phyloP scores from a whole-genome alignment of 1,284 basidiomycete species.

The Megacollybia platyphylla region DNA sequence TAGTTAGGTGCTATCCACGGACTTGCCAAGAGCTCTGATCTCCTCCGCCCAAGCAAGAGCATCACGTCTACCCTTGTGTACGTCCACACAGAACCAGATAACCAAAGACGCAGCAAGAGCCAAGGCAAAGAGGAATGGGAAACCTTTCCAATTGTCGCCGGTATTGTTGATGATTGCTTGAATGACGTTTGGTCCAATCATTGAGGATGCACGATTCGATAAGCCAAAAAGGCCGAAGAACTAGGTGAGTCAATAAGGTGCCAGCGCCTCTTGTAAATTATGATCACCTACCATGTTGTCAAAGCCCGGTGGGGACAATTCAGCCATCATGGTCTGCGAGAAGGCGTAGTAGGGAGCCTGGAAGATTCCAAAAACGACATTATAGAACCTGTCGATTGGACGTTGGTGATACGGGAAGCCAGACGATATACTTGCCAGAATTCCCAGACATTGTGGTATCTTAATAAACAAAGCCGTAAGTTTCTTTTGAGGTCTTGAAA shows the following conservation, averaged over 20 bases:
- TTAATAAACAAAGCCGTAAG: slow-evolving; percentile 13
- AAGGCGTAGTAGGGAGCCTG: slow-evolving; percentile 84
- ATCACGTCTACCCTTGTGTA: slow-evolving; percentile 53
- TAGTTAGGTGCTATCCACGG: too few species aligned
- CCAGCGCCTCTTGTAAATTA: background rate
- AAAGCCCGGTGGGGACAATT: slow-evolving; percentile 70
- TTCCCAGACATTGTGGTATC: slow-evolving; percentile 77
- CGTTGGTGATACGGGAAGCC: background rate
- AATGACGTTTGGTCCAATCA: slow-evolving; percentile 71
- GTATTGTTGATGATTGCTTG: slow-evolving; percentile 66
- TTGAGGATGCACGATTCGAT: slow-evolving; percentile 70
- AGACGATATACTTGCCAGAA: slow-evolving; percentile 42
- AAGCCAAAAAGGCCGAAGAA: slow-evolving; percentile 78
- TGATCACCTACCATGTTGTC: slow-evolving; percentile 57
- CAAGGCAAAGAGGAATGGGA: slow-evolving; percentile 72
- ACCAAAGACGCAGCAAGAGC: slow-evolving; percentile 50
- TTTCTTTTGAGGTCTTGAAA: background rate
- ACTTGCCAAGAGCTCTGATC: slow-evolving; percentile 1
- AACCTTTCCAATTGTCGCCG: slow-evolving; percentile 70
- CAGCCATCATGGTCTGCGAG: slow-evolving; percentile 81
- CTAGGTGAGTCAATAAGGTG: slow-evolving; percentile 16
- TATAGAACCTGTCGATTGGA: slow-evolving; percentile 48
- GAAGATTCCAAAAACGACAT: slow-evolving; percentile 71
- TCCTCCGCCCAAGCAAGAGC: slow-evolving; percentile 49
- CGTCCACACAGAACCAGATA: slow-evolving; percentile 66